Conservation (phyloP, 2,329 filamentous ascomycete genomes). For the Moelleriella libera region DNA sequence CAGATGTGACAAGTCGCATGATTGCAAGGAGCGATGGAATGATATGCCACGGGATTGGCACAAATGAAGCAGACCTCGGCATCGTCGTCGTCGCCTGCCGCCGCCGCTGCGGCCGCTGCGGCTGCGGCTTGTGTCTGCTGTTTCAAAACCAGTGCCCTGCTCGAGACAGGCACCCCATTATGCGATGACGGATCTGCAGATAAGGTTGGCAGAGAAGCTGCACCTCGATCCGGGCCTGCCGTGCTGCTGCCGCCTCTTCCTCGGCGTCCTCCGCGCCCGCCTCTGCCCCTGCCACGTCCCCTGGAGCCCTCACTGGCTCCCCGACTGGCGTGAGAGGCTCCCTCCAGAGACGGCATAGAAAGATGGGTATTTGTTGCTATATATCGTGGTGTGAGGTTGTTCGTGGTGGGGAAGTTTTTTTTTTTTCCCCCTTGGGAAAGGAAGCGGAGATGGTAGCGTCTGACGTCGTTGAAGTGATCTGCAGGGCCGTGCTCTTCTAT, state of each 20-base stretch:
- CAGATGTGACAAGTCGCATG: constrained; percentile 96
- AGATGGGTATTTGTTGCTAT: not conserved
- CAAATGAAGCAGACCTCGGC: constrained; percentile 95
- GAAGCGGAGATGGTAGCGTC: too few species aligned
- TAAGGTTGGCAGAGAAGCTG: not conserved
- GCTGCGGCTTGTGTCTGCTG: constrained; percentile 7
- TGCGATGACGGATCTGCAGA: too few species aligned
- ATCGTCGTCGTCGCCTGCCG: constrained; percentile 32
- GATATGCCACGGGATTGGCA: constrained; percentile 76
- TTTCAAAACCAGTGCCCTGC: constrained; percentile 13
- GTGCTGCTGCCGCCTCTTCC: constrained; percentile 11
- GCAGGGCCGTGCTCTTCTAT: too few species aligned
- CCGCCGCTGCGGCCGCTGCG: constrained; percentile 10
- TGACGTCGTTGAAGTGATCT: too few species aligned
- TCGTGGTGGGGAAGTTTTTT: too few species aligned
- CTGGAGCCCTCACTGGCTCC: constrained; percentile 12
- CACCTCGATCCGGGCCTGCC: constrained; percentile 4
- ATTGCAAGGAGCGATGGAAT: constrained; percentile 85
- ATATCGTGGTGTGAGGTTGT: too few species aligned
- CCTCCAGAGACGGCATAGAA: constrained; percentile 4
- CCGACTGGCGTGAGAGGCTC: constrained; percentile 7
- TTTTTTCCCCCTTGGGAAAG: too few species aligned
- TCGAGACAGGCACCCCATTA: constrained; percentile 9
- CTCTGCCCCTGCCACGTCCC: constrained; percentile 20
- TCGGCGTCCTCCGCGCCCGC: constrained; percentile 1